A percentile compares a stretch with the other conserved stretches of the same genome.
Conservation (phyloP, 306 rosid species). For the Fagus sylvatica region DNA sequence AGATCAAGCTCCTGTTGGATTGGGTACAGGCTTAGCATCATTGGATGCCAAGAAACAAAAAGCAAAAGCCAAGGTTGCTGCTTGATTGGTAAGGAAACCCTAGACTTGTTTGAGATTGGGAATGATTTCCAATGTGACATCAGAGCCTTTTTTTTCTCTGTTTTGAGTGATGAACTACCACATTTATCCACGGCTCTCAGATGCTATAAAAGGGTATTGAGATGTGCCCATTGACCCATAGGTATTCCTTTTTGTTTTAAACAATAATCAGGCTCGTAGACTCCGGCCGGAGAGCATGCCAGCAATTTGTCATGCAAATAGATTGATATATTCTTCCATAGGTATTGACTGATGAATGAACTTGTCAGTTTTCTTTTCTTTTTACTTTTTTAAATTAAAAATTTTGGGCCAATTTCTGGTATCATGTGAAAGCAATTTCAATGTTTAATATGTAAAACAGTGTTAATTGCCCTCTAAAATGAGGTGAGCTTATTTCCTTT, state of each 20-base stretch:
- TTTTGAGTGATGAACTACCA: constrained; percentile 27
- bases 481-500: background rate
- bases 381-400: background rate
- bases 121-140: background rate
- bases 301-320: too few species aligned
- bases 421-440: background rate
- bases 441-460: background rate
- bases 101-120: constrained; percentile 33
- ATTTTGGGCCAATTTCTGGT: background rate
- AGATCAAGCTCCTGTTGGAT: constrained; percentile 71
- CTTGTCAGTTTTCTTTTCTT: background rate
- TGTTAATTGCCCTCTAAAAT: background rate
- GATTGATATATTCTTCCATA: background rate
- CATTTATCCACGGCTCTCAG: constrained; percentile 14
- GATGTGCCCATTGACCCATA: background rate
- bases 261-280: constrained; percentile 14
- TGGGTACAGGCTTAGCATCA: constrained; percentile 78
- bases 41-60: constrained; percentile 81
- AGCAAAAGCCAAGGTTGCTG: constrained; percentile 61
- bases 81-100: constrained; percentile 32
- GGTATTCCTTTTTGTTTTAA: constrained; percentile 14
- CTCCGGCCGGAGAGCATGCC: background rate
- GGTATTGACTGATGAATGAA: background rate
- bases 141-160: constrained; percentile 26
- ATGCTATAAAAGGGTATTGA: constrained; percentile 21